phyloP scores from a whole-genome alignment of 495 filamentous ascomycete species.

The Parmelia sp. region DNA sequence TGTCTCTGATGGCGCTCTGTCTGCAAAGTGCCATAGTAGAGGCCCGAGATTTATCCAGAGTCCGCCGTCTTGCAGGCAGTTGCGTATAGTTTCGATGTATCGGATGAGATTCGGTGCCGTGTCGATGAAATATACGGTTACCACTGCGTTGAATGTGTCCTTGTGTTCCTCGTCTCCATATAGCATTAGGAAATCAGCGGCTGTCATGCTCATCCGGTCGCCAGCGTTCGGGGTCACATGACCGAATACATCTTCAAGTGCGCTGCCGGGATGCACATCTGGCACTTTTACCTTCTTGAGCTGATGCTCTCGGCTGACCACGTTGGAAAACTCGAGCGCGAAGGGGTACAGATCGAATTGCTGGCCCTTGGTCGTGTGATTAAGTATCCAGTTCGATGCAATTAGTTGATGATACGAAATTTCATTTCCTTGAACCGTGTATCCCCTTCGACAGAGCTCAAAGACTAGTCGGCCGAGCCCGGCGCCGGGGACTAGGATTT shows the following conservation, averaged over 20 bases:
- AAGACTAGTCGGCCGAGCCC: slow-evolving; percentile 83
- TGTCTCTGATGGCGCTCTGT: slow-evolving; percentile 14
- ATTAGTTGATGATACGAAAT: slow-evolving; percentile 91
- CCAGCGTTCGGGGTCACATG: slow-evolving; percentile 23
- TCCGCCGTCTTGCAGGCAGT: slow-evolving; percentile 72
- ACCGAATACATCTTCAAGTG: slow-evolving; percentile 35
- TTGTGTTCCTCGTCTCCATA: slow-evolving; percentile 57
- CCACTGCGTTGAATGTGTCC: slow-evolving; percentile 69
- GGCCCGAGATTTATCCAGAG: slow-evolving; percentile 87
- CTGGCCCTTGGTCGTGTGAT: slow-evolving; percentile 49
- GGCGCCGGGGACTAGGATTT: slow-evolving; percentile 80
- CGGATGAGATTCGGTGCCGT: slow-evolving; percentile 87
- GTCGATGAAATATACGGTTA: slow-evolving; percentile 92
- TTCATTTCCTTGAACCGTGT: slow-evolving; percentile 80
- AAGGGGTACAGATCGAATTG: slow-evolving; percentile 65
- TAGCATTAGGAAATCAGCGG: slow-evolving; percentile 73
- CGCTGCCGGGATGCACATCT: slow-evolving; percentile 63
- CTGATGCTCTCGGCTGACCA: slow-evolving; percentile 62
- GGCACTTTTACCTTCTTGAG: slow-evolving; percentile 63
- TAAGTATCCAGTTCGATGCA: slow-evolving; percentile 81
- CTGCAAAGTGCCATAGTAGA: slow-evolving; percentile 81
- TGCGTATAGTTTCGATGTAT: slow-evolving; percentile 74
- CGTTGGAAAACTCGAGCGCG: slow-evolving; percentile 74
- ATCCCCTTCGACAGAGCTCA: slow-evolving; percentile 73
- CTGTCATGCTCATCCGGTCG: slow-evolving; percentile 76